These are phyloP conservation scores for Ophiocordyceps polyrhachis-furcata DNA, from an alignment of 2,329 filamentous ascomycete species.

Conservation along the genomic window DNA sequence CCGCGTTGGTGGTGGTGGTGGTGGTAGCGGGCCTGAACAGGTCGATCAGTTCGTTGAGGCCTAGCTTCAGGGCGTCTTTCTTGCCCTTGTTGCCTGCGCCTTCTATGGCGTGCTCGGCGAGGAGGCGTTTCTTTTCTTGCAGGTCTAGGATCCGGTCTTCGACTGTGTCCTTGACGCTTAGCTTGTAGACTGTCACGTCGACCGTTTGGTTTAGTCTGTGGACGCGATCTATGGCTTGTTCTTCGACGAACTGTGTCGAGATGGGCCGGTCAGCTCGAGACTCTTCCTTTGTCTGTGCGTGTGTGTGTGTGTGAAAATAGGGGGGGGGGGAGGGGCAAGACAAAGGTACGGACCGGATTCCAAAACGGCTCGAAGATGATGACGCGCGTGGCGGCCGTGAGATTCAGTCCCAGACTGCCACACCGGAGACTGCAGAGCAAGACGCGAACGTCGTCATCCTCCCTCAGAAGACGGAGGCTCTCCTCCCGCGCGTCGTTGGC, in stretches of 20 bases:
- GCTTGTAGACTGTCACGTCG: conserved; percentile 87
- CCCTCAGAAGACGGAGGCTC: conserved; percentile 58
- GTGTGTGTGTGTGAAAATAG: too few relatives aligned
- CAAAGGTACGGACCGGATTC: conserved; percentile 63
- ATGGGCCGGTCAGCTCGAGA: too few relatives aligned
- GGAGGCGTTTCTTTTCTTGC: conserved; percentile 79
- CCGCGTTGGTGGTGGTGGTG: too few relatives aligned
- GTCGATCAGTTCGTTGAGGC: conserved; percentile 81
- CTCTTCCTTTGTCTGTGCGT: too few relatives aligned
- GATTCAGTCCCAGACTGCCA: conserved; percentile 77
- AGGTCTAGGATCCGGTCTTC: conserved; percentile 90
- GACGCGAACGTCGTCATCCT: conserved; percentile 57
- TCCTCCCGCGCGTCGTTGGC: conserved; percentile 82
- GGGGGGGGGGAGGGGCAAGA: neutral
- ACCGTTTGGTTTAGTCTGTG: conserved; percentile 95
- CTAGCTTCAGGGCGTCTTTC: conserved; percentile 61
- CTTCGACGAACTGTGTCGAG: conserved; percentile 93
- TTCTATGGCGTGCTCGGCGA: conserved; percentile 86
- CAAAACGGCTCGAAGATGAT: conserved; percentile 96
- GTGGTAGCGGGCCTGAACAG: conserved; percentile 76
- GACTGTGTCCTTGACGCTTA: conserved; percentile 72
- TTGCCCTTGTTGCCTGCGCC: conserved; percentile 37
- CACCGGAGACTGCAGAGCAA: conserved; percentile 89
- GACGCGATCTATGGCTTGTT: conserved; percentile 95
- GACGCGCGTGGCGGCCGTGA: conserved; percentile 84